Base-by-base conservation (phyloP, 768 basidiomycete genomes). In the Panaeolus papilionaceus region DNA sequence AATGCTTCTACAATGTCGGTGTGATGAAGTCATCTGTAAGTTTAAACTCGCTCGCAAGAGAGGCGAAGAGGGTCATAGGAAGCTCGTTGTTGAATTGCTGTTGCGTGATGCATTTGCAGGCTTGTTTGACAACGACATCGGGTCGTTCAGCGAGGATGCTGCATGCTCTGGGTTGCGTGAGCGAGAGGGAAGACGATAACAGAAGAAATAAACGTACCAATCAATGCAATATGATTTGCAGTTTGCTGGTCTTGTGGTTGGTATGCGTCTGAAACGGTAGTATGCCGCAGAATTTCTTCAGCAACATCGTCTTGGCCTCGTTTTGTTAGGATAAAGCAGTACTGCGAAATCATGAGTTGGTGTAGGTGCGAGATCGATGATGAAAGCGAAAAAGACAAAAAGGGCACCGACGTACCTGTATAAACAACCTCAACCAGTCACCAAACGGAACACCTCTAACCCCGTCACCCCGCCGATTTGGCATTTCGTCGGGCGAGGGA, bases 1-100 rank as follows among this genome's bases (percentile, higher is more conserved):
- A 77, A 72, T 92, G 92, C 73, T 97, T 97, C 70, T 95, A 94
- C 11, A 97, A 81, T 0, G 91, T 90, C 0, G 89, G 86, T 1
- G 87, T 87, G 70, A 93, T 90, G 79, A 95, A 93, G 0, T 91
- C 85, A 68, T 94, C 92, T 0, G 91, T 89, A 2, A 91, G 83
- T 33, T 83, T 84, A 4, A 91, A 71, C 0, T 94, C 94, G 67
- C 90, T 89, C 0, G 90, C 88, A 3, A 98, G 84, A 33, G 87
- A 86, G 28, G 92, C 91, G 3, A 91, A 75, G 26, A 97, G 84
- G 23, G 23, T 23, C 23, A 23, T 23, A 23, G 23, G 23, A 23
- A 23, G 23, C 23, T 23, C 23, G 23, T 23, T 23, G 23, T 23
- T 23, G 23, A 23, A 0, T 23, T 23, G 23, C 23, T 23, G 23